Base-by-base conservation (phyloP, 2,329 filamentous ascomycete species). In the Ophiocordyceps camponoti-rufipedis region DNA sequence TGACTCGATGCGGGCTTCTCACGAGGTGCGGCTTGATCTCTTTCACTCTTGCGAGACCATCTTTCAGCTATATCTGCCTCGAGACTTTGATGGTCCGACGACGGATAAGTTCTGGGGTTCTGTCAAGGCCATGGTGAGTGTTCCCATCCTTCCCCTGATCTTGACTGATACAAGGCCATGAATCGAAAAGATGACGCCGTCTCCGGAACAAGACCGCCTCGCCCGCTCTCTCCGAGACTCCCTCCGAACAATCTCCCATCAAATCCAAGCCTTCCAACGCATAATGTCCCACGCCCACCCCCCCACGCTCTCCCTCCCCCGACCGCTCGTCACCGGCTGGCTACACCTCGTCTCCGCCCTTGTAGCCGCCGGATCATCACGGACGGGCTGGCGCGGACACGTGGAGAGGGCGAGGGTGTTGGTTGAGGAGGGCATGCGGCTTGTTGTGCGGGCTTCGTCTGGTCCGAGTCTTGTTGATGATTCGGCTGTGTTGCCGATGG, bases 61-160 rank as follows among this genome's bases (percentile, higher is more conserved):
- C 1, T 68, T 67, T 48, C 53, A 54, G 8, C 62, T 69, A 35
- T 71, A 70, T 47, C 53, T 70, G 8, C 66, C 68, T 0, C 35
- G 51, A 0, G 47, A 53, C 1, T 59, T 60, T 19, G 51, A 60
- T 9, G 61, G 59, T 0, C 59, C 64, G 0, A 69, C 64, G 3
- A 56, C 57, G 1, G 47, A 49, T 5, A 68, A 66, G 45, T 70
- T 61, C 45, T 71, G 67, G 68, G 68, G 65, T 2, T 62, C 66
- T n/a, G 38, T 66, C 0, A 54, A 53, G 46, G 47, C 45, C 2
- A 23, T 62, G 33, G 62, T 63, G 51, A 51, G 55, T 46, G 3
- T 18, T n/a, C 16, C 16, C 6, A n/a, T 16, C 33, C 7, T 18
- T 19, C n/a, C 35, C 9, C n/a, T 19, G 1, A 10, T 8, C 35